Evolutionary conservation across 176 grass and related monocot genomes (phyloP), one percentile per base, ranked within the genome.

Genomic region (Pontederia crassipes): DNA sequence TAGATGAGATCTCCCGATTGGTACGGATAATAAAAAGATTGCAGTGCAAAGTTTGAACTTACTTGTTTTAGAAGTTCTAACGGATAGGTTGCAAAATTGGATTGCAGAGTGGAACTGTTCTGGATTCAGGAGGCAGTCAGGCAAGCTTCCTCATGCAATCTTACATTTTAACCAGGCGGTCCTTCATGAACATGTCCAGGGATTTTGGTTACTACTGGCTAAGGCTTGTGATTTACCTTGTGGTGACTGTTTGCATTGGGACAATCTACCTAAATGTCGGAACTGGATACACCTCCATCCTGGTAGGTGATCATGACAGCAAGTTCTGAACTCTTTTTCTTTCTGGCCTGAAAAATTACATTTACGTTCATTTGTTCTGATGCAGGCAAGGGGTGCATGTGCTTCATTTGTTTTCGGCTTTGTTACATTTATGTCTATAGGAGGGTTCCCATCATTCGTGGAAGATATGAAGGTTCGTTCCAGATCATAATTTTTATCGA

Each of bases 171-270:
- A 95, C 90, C 56, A 89, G 74, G 50, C 90, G 90, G 56, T 95
- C 90, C 0, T 95, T 95, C 64, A 74, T 84, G 50, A 95, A 95
- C 86, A 95, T 95, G 90, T 95, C 83, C 0, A 52, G 90, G 29
- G 90, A 95, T 72, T 95, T 87, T 18, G 90, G 90, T 61, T 95
- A 95, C 57, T 95, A 95, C 72, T 95, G 90, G 90, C 74, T 95
- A 55, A 80, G 90, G 83, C 83, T 95, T 48, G 45, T 86, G 13
- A 95, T 89, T 55, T 95, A 95, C 47, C 72, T 95, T 68, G 77
- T 95, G 0, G 90, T 95, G 27, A 95, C 90, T 1, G 76, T 90
- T 57, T 95, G 90, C 74, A 89, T 95, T n/a, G 90, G 90, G 59
- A 95, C 86, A 45, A 95, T 95, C 62, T 95, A 95, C 83, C 68